Evolutionary conservation across 2,329 filamentous ascomycete genomes (phyloP), one percentile per base, ranked within the genome.

Genomic region (Colletotrichum sp.): DNA sequence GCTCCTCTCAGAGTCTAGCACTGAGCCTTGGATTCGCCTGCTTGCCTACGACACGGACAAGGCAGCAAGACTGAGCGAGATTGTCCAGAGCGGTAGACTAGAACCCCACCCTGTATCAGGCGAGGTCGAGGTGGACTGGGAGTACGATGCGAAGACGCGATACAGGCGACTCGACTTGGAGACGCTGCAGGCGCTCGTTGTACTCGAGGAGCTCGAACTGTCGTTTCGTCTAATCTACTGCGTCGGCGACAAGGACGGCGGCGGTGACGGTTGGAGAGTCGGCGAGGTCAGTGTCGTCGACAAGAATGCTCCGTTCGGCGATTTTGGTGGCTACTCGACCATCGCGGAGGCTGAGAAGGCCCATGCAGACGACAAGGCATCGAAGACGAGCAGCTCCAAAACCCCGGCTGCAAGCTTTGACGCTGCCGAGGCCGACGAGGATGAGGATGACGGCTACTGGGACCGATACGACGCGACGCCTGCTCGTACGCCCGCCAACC

Each of bases 51-150:
- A 94, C 80, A 80, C 87, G 9, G 83, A 88, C 77, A 89, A 89
- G 77, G 87, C 88, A 5, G 86, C 90, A 59, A 90, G 87, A 78
- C 87, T 96, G 22, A 87, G 89, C n/a, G 87, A 91, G 74, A 86
- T 93, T 16, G 91, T 92, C 36, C 89, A 90, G 79, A 89, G 90
- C 72, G 91, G 94, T 69, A 86, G 89, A 61, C 87, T 96, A 36
- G 94, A 96, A 82, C 94, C 94, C n/a, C 95, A 97, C 80, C 95
- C 95, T 5, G 91, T 94, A 6, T 95, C 94, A 4, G 94, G 94
- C 70, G 94, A 96, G 83, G 91, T 96, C 70, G 94, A 96, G 84
- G 85, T 96, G 25, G 92, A 94, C 82, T 91, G 90, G 88, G 90
- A 92, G 80, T 89, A 88, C 72, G 93, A 95, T 72, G 89, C 91